phyloP scores from a whole-genome alignment of 1,284 basidiomycete genomes.

The Coniferiporia weirii region DNA sequence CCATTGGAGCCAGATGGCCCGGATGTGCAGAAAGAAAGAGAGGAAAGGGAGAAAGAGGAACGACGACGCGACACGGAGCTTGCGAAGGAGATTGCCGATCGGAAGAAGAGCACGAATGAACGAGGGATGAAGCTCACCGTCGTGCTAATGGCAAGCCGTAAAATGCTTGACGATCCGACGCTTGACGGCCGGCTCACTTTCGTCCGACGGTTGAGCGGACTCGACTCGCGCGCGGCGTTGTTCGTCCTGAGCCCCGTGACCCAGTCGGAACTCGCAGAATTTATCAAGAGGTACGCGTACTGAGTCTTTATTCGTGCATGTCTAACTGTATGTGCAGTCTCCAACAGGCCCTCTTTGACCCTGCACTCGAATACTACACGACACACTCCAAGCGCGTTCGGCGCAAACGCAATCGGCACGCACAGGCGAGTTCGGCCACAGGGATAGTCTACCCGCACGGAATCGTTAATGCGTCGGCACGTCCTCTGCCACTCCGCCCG shows the following conservation, averaged over 20 bases:
- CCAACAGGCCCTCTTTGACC: constrained; percentile 82
- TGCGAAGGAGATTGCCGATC: constrained; percentile 68
- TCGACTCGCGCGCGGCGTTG: constrained; percentile 87
- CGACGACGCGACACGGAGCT: constrained; percentile 68
- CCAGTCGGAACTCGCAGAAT: constrained; percentile 75
- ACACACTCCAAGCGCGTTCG: constrained; percentile 88
- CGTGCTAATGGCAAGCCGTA: constrained; percentile 85
- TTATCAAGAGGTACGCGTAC: constrained; percentile 61
- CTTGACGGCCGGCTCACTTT: constrained; percentile 81
- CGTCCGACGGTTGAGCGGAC: constrained; percentile 79
- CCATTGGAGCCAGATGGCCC: constrained; percentile 43
- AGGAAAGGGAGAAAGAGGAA: constrained; percentile 59
- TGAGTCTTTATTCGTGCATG: background rate
- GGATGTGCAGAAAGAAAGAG: constrained; percentile 46
- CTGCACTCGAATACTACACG: constrained; percentile 89
- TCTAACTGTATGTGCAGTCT: constrained; percentile 44
- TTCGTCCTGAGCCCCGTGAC: constrained; percentile 94
- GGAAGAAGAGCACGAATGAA: constrained; percentile 78
- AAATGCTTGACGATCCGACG: constrained; percentile 78
- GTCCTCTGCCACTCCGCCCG: constrained; percentile 59
- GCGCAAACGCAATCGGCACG: constrained; percentile 79
- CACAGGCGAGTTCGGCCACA: constrained; percentile 43
- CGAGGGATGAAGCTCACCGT: constrained; percentile 91
- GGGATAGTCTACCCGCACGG: constrained; percentile 33
- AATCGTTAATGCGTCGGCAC: constrained; percentile 28